These are phyloP conservation scores for Sugiyamaella pinicola DNA, from an alignment of 1,139 yeast genomes.

Conservation along the genomic window DNA sequence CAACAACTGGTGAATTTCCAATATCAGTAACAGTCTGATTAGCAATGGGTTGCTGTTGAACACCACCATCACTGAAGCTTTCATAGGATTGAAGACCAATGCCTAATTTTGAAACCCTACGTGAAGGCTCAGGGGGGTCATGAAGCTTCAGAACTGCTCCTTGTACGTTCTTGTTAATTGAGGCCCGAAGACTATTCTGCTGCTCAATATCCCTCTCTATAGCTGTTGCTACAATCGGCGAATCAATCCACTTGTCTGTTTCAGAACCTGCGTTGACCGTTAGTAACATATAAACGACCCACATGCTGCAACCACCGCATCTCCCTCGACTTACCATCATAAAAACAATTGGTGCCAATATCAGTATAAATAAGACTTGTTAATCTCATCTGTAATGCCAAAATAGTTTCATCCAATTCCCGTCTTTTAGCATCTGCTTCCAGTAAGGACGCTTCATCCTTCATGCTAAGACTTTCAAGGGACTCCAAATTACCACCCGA, in stretches of 20 bases:
- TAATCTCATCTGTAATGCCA: conserved; percentile 37
- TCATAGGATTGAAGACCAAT: conserved; percentile 5
- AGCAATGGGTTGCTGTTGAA: not conserved
- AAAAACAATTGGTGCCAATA: conserved; percentile 37
- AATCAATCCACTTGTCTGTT: conserved; percentile 39
- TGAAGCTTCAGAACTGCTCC: conserved; percentile 24
- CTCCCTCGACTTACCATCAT: conserved; percentile 31
- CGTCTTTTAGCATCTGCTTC: conserved; percentile 27
- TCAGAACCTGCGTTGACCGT: conserved; percentile 34
- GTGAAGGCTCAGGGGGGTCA: conserved; percentile 27
- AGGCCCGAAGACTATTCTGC: conserved; percentile 26
- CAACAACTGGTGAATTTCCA: not conserved
- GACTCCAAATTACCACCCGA: conserved; percentile 9
- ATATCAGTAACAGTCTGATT: not conserved
- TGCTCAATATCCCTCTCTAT: conserved; percentile 26
- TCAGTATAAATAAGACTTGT: conserved; percentile 39
- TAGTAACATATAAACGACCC: conserved; percentile 3
- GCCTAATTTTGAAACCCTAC: conserved; percentile 16
- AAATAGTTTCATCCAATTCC: conserved; percentile 32
- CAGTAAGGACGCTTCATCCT: conserved; percentile 19
- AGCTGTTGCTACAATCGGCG: conserved; percentile 31
- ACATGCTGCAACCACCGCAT: not conserved
- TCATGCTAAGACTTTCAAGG: conserved; percentile 8
- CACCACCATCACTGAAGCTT: not conserved
- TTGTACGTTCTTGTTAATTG: conserved; percentile 29